Evolutionary conservation across 495 filamentous ascomycete genomes (phyloP).

Genomic region (Halenospora varia): DNA sequence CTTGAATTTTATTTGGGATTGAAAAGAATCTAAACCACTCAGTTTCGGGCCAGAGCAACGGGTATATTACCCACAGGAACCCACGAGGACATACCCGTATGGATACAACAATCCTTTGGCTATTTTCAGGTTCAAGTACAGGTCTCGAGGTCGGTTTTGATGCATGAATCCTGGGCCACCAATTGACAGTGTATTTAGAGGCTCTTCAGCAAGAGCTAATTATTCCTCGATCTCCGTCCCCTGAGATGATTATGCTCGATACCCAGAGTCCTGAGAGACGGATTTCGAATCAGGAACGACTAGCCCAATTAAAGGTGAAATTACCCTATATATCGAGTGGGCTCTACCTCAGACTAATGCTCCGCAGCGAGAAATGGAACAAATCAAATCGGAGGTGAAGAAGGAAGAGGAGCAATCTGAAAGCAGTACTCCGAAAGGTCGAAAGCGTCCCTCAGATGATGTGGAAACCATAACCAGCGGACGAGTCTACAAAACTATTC

Average conservation of each 20-base stretch:
- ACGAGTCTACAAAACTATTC: constrained; percentile 8
- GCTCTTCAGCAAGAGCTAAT: constrained; percentile 30
- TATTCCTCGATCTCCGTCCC: constrained; percentile 29
- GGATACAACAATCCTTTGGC: constrained; percentile 25
- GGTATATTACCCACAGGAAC: neutral
- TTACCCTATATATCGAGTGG: neutral
- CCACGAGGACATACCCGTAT: neutral
- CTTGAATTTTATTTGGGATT: neutral
- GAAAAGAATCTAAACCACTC: neutral
- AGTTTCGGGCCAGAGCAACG: neutral
- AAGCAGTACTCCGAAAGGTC: neutral
- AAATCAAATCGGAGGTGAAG: constrained; percentile 18
- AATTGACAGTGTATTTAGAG: constrained; percentile 11
- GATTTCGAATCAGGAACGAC: neutral
- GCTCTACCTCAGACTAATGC: neutral
- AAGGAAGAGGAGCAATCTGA: constrained; percentile 9
- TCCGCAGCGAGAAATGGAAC: constrained; percentile 18
- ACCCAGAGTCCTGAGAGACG: neutral
- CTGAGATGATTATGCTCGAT: neutral
- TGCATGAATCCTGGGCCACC: neutral
- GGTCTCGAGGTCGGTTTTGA: constrained; percentile 25
- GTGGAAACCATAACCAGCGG: neutral
- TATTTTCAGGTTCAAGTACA: constrained; percentile 28
- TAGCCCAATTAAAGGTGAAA: neutral
- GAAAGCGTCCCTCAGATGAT: neutral